Evolutionary conservation across 139 green algal species (phyloP).

Genomic region (Nannochloris sp.): DNA sequence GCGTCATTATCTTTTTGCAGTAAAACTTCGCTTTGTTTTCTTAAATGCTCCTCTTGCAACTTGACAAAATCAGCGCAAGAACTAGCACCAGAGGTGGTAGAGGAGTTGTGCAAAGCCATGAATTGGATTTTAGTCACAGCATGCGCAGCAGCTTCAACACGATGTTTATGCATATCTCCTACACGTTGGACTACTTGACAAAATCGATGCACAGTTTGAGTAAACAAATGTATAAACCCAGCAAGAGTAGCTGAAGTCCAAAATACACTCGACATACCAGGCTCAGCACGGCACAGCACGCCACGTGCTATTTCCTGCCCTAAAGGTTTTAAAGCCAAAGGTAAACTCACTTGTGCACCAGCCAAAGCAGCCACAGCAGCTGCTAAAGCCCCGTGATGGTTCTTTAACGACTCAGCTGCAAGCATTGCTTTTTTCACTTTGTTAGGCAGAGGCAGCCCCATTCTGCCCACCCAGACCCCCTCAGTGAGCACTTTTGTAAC

Average conservation of each 20-base stretch:
- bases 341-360: neutral
- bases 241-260: conserved; percentile 93
- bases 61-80: conserved; percentile 82
- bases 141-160: conserved; percentile 75
- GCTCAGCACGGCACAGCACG: conserved; percentile 10
- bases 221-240: conserved; percentile 80
- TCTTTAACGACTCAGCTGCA: neutral
- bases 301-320: neutral
- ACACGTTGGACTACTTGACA: conserved; percentile 84
- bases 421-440: neutral
- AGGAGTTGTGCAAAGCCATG: conserved; percentile 78
- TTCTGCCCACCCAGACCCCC: neutral
- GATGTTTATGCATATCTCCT: conserved; percentile 74
- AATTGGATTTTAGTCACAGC: conserved; percentile 58
- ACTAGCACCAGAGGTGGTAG: conserved; percentile 25
- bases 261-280: conserved; percentile 59
- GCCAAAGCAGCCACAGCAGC: neutral
- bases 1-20: conserved; percentile 49
- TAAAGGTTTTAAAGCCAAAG: neutral
- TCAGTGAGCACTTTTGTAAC: neutral
- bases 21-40: conserved; percentile 51
- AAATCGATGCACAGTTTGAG: conserved; percentile 63
- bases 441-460: neutral
- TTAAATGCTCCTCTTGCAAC: conserved; percentile 57
- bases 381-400: neutral